Conservation (phyloP, 2,329 filamentous ascomycete genomes). For the Juglanconis oblonga region DNA sequence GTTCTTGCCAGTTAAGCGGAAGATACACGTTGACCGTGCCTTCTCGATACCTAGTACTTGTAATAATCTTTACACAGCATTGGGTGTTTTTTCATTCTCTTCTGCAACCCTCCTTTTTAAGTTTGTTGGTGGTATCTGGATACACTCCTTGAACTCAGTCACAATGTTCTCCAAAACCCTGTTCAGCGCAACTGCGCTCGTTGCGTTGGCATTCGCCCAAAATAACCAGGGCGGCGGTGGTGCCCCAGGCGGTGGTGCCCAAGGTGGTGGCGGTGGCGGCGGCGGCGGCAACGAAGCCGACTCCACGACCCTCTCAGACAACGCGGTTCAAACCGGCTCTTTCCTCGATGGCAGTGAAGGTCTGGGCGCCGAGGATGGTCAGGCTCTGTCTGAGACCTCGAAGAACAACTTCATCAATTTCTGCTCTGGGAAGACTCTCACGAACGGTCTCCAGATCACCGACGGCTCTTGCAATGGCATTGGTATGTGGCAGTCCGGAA, state of each 20-base stretch:
- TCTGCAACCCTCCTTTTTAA: neutral
- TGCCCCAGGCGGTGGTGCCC: neutral
- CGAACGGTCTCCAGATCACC: slow-evolving; percentile 58
- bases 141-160: slow-evolving; percentile 5
- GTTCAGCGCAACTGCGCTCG: slow-evolving; percentile 26
- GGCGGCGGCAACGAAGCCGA: slow-evolving; percentile 20
- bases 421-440: slow-evolving; percentile 51
- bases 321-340: slow-evolving; percentile 33
- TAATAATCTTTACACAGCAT: slow-evolving; percentile 6
- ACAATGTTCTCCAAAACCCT: slow-evolving; percentile 28
- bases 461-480: slow-evolving; percentile 64
- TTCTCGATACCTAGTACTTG: slow-evolving; percentile 19
- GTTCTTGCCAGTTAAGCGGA: slow-evolving; percentile 27
- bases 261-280: neutral
- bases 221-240: slow-evolving; percentile 21
- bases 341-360: slow-evolving; percentile 31
- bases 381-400: slow-evolving; percentile 9
- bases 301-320: slow-evolving; percentile 22
- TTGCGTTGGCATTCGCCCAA: slow-evolving; percentile 25
- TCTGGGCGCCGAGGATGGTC: slow-evolving; percentile 23
- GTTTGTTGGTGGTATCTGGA: slow-evolving; percentile 1
- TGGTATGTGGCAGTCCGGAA: slow-evolving; percentile 37
- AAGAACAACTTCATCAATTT: slow-evolving; percentile 63
- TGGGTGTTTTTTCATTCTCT: slow-evolving; percentile 15
- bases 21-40: slow-evolving; percentile 33